Base-by-base conservation (phyloP, 2,329 filamentous ascomycete genomes). In the Aschersonia sp. region DNA sequence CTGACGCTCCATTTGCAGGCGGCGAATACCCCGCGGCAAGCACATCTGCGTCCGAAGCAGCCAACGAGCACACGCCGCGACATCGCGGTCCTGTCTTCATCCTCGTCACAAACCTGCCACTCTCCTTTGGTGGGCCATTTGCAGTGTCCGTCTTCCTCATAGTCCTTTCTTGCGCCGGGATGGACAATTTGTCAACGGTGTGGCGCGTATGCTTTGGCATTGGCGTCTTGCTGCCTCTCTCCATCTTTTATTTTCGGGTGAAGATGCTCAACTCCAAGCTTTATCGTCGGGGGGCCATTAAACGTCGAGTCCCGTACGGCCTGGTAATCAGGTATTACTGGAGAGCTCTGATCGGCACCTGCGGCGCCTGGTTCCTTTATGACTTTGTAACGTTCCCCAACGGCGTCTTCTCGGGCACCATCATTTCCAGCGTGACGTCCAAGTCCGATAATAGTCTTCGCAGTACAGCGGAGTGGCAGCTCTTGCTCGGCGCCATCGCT, bases 211-310 rank as follows among this genome's bases (percentile, higher is more conserved):
- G 69, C 53, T 71, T 72, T 47, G 70, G 66, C 5, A 68, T 73
- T 42, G 70, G 69, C 29, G 66, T 67, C 39, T 52, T 72, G 41
- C 61, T 74, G 12, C 75, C 75, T 1, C 58, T 78, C 7, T 67
- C 69, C 2, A 66, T 78, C 41, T 74, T 77, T 49, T 76, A 76
- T 56, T 74, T 78, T 50, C 72, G 75, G 11, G 58, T 77, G 41
- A 72, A 65, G 51, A 71, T 72, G 65, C 59, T 72, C 44, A 76
- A 69, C 59, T 76, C 62, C 44, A 70, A 62, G 55, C 70, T 72
- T 9, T 74, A 72, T 51, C 67, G 67, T 30, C 69, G 69, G 2
- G 70, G 72, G 4, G 73, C 74, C 0, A 77, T 77, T 58, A 74
- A 76, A 54, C 60, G 56, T 22, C 58, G 59, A 6, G 68, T 78